Evolutionary conservation across 257 asterid species (phyloP), one percentile per base, ranked within the genome.

Genomic region (Nicotiana otophora): DNA sequence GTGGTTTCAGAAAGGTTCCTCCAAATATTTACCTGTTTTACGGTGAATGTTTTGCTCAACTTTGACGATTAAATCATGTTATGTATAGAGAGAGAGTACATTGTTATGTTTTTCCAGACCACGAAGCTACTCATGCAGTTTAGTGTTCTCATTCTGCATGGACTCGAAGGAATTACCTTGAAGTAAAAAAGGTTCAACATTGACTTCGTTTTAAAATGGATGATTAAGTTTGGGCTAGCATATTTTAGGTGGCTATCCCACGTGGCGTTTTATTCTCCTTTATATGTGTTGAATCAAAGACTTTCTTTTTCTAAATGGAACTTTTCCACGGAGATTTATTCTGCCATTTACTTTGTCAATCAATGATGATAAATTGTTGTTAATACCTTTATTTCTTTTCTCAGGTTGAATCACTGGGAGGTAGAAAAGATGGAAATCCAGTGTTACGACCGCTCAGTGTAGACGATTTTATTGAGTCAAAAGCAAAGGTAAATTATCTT

Each of bases 391-490:
- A 51, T 77, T 36, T 77, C 72, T 46, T 58, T 81, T 61, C 58
- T 80, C 77, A 30, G 66, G 23, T 55, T 48, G 80, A 74, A 51
- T 74, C 84, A 65, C 88, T 93, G 99, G 94, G 90, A 66, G 87
- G 69, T 53, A 83, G 65, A 79, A n/a, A 74, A 42, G 91, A 83
- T 34, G 90, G 82, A 42, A 77, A 84, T 74, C 89, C 94, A 34
- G 65, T 67, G 26, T 83, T 91, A 60, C 82, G 99, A 84, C 91
- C 94, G 0, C 97, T 94, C 81, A 89, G 84, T 82, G 74, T 96
- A 85, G 95, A 93, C 3, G 99, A 96, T 88, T 96, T 96, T 62
- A 83, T 89, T 81, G 92, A 90, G 76, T 85, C 98, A 48, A 96
- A 94, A 84, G 88, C 98, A 46, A 96, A 96, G 99, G 99, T 94